Base-by-base conservation (phyloP, 495 filamentous ascomycete genomes). In the Penicillium ucsense region DNA sequence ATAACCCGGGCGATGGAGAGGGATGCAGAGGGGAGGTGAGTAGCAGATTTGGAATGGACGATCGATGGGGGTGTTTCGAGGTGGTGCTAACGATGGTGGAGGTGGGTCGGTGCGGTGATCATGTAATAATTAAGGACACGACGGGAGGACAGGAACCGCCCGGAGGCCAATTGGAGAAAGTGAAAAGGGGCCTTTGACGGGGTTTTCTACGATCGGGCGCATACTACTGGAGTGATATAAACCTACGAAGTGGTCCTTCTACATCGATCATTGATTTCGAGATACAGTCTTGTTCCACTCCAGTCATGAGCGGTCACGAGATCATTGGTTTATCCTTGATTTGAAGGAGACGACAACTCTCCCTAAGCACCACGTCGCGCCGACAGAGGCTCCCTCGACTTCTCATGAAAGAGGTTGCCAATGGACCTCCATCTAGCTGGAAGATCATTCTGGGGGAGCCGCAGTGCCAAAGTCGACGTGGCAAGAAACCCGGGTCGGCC, bases 11-110 rank as follows among this genome's bases (percentile, higher is more conserved):
- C 43, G 49, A 47, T 48, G 31, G n/a, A 35, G 54, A 9, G 48
- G 4, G 67, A 45, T 37, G 52, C 9, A 37, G 37, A 36, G 30
- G 45, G 60, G 12, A 55, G 45, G 37, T 42, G n/a, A 62, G 66
- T 38, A 60, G 37, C 31, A 63, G 46, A 20, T 20, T 20, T 20
- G 20, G 20, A 40, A 61, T 45, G n/a, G 54, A 44, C 30, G 30
- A 9, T 20, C 41, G 31, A 33, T 43, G 31, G 31, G 9, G 41
- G 41, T 43, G 31, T 8, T 31, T 32, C 5, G 6, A 31, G 40
- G 40, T 32, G 27, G 38, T 41, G 31, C 10, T 43, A 31, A 31
- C 8, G 41, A 31, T 31, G 12, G 12, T 42, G 40, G 40, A 29
- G 3, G 8, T 39, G 40, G 41, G 41, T 43, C 28, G 11, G 57